Evolutionary conservation across 2,329 filamentous ascomycete genomes (phyloP).

Genomic region (Pseudocercospora macadamiae): DNA sequence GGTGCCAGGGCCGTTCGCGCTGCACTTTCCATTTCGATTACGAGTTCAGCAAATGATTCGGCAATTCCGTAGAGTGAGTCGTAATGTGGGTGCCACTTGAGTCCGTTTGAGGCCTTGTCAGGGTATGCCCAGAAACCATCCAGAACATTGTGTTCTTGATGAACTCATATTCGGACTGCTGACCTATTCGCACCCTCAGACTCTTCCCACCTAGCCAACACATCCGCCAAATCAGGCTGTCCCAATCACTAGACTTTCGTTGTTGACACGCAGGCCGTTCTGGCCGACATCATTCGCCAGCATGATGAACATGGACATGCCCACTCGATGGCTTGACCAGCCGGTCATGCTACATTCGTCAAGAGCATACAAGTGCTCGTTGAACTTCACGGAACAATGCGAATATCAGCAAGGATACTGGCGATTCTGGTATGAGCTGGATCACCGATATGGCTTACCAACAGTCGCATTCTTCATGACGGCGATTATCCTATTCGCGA

Average conservation of each 20-base stretch:
- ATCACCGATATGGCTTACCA: constrained; percentile 56
- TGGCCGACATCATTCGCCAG: not conserved
- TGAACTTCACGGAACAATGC: constrained; percentile 48
- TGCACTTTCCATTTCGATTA: constrained; percentile 1
- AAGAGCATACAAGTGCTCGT: constrained; percentile 35
- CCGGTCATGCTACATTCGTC: constrained; percentile 48
- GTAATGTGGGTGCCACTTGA: constrained; percentile 6
- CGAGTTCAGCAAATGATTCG: no score
- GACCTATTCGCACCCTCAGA: not conserved
- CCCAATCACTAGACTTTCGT: not conserved
- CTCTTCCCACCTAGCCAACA: not conserved
- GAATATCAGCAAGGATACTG: constrained; percentile 51
- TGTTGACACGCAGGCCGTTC: not conserved
- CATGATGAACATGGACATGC: constrained; percentile 16
- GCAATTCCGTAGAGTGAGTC: no score
- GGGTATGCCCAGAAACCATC: no score
- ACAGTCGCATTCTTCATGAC: constrained; percentile 58
- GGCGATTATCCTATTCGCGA: constrained; percentile 51
- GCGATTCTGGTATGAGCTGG: constrained; percentile 58
- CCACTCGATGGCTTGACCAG: constrained; percentile 43
- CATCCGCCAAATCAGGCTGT: not conserved
- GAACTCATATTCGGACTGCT: not conserved
- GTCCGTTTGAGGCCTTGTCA: constrained; percentile 4
- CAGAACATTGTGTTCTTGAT: no score
- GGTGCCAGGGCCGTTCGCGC: not conserved